phyloP scores from a whole-genome alignment of 2,329 filamentous ascomycete genomes.

The Epichloe typhina region DNA sequence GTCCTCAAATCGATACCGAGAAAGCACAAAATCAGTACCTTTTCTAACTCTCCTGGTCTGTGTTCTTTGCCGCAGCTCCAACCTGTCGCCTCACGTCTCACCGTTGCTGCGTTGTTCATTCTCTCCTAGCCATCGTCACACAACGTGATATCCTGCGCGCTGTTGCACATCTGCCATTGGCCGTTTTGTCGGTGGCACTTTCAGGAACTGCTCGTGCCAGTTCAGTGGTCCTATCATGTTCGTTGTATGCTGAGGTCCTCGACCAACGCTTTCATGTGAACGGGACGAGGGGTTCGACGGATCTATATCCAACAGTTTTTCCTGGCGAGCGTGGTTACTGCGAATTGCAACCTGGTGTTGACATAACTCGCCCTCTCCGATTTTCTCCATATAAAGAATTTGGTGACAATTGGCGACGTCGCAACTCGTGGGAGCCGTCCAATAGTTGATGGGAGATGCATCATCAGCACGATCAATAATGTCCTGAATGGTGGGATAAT shows the following conservation, averaged over 20 bases:
- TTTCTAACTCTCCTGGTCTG: not conserved
- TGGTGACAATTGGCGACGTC: slow-evolving; percentile 1
- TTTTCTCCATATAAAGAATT: not conserved
- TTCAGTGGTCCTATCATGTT: not conserved
- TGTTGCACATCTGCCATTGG: slow-evolving; percentile 3
- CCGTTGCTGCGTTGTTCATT: slow-evolving; percentile 5
- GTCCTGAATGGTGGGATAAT: slow-evolving; percentile 5
- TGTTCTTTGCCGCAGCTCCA: slow-evolving; percentile 2
- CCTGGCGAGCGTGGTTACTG: not conserved
- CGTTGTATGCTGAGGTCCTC: not conserved
- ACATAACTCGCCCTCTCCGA: not conserved
- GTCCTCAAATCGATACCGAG: not conserved
- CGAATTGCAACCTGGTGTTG: not conserved
- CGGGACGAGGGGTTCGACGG: not conserved
- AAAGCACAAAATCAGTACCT: not conserved
- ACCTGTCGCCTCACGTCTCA: not conserved
- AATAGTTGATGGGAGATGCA: not conserved
- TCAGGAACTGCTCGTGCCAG: slow-evolving; percentile 3
- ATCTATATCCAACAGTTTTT: not conserved
- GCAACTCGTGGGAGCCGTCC: not conserved
- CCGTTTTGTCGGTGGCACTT: not conserved
- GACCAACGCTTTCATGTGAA: slow-evolving; percentile 1
- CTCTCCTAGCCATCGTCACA: not conserved
- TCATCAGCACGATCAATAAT: slow-evolving; percentile 4
- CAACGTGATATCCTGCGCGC: not conserved